Evolutionary conservation across 2,329 filamentous ascomycete genomes (phyloP), one percentile per base, ranked within the genome.

Genomic region (Aspergillus sp.): DNA sequence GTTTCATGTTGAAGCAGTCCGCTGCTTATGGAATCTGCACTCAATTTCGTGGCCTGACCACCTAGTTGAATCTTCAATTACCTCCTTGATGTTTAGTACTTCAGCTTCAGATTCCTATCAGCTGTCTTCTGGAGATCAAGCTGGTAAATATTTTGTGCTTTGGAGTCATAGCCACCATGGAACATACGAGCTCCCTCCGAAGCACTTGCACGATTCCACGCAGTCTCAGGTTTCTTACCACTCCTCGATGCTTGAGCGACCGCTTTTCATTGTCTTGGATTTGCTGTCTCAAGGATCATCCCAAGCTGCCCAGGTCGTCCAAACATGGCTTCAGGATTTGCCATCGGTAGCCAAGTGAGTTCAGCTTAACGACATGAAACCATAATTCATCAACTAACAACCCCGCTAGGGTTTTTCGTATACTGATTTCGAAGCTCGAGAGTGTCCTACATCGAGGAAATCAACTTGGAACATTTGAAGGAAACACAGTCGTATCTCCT

Each of bases 1-100:
- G 72, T 96, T 94, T 68, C 95, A 98, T 72, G 93, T 99, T 34
- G 96, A 99, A 79, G 89, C 93, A 19, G 91, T 96, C 8, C 88
- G 91, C 60, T 90, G 88, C 68, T 80, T 99, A 45, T 96, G 95
- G 91, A 88, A 92, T 66, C 80, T 99, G 55, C 93, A 98, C 25
- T 85, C 88, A 0, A 84, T 96, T 13, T 86, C 89, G 1, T 80
- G 84, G 45, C 80, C 84, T 1, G 88, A 89, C 68, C 88, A 90
- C 55, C 87, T 93, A 50, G 89, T 97, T 4, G 93, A 97, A 75
- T 92, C 91, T 25, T 87, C 91, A 0, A 86, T 96, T 46, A 85
- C 88, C 25, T 83, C 85, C 28, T 78, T 93, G 2, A 88, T 96
- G 77, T 82, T 91, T 19, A 81, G 84, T 53, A 70, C 80, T 46